phyloP scores from a whole-genome alignment of 352 stramenopile species.

The Globisporangium echinulatum region DNA sequence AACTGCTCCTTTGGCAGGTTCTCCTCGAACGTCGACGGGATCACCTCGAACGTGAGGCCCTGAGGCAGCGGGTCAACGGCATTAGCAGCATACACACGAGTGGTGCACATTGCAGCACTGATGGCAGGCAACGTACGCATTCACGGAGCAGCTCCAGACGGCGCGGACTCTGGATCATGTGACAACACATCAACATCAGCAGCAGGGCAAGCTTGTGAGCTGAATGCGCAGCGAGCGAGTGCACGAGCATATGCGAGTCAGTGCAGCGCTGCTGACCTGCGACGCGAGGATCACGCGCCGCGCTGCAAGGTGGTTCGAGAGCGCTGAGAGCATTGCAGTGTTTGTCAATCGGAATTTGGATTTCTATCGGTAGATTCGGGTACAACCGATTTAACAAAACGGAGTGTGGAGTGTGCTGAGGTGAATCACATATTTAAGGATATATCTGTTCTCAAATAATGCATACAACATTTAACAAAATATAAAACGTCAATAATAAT shows the following conservation, averaged over 20 bases:
- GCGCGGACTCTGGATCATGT: constrained; percentile 45
- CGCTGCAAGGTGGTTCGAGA: constrained; percentile 35
- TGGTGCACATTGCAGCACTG: neutral
- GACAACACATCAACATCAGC: neutral
- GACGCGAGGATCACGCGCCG: constrained; percentile 69
- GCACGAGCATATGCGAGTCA: neutral
- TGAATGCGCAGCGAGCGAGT: neutral
- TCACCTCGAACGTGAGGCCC: constrained; percentile 69
- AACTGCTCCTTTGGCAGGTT: constrained; percentile 72
- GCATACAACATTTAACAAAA: no score
- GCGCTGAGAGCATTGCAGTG: constrained; percentile 36
- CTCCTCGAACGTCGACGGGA: constrained; percentile 79
- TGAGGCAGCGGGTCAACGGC: constrained; percentile 11
- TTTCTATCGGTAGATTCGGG: no score
- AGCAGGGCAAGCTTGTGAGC: neutral
- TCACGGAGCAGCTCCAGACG: constrained; percentile 66
- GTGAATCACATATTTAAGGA: no score
- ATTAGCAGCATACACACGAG: neutral
- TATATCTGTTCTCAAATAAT: no score
- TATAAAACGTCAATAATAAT: no score
- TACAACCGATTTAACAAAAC: no score
- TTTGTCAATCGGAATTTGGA: no score
- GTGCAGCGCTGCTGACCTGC: constrained; percentile 19
- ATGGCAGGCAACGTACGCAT: constrained; percentile 32
- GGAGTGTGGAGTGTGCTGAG: no score